Percentiles rank a stretch among this genome's conserved stretches.
Conservation (phyloP, 345 rosid species). For the Eucalyptus cladocalyx region DNA sequence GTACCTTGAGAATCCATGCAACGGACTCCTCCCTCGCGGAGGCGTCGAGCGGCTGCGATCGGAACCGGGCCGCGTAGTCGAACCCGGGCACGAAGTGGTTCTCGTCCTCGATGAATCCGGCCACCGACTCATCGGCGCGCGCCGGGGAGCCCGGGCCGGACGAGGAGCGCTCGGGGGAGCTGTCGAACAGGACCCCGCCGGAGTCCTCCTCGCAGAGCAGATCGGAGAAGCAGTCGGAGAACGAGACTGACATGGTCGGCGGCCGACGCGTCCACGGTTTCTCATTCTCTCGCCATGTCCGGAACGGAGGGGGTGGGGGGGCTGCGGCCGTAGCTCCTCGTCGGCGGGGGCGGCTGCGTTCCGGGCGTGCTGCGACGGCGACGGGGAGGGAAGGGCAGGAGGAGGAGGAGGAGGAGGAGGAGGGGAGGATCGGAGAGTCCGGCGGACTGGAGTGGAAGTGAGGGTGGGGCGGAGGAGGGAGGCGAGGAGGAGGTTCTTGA, state of each 20-base stretch:
- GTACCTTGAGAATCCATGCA: slow-evolving; percentile 95
- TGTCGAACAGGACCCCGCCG: slow-evolving; percentile 48
- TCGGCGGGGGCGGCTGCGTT: neutral
- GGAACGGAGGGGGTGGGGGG: neutral
- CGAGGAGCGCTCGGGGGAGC: slow-evolving; percentile 55
- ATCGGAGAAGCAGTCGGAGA: slow-evolving; percentile 46
- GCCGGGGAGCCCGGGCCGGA: slow-evolving; percentile 50
- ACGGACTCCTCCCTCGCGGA: slow-evolving; percentile 81
- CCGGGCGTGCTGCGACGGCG: neutral
- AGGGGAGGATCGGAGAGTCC: neutral
- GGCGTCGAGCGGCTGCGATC: slow-evolving; percentile 65
- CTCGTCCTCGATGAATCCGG: slow-evolving; percentile 59
- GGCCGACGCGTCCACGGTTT: neutral
- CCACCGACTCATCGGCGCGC: slow-evolving; percentile 47
- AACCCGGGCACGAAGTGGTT: slow-evolving; percentile 76
- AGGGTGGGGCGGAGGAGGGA: neutral
- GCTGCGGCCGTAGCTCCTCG: neutral
- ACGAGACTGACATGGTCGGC: slow-evolving; percentile 39
- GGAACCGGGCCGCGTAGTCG: slow-evolving; percentile 68
- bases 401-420: neutral
- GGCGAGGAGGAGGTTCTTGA: neutral
- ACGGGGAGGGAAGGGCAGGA: neutral
- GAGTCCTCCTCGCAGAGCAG: slow-evolving; percentile 80
- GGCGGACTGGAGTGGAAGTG: neutral
- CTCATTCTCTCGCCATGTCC: slow-evolving; percentile 33